Conservation (phyloP, 306 rosid genomes). For the Pterocarpus macrocarpus region DNA sequence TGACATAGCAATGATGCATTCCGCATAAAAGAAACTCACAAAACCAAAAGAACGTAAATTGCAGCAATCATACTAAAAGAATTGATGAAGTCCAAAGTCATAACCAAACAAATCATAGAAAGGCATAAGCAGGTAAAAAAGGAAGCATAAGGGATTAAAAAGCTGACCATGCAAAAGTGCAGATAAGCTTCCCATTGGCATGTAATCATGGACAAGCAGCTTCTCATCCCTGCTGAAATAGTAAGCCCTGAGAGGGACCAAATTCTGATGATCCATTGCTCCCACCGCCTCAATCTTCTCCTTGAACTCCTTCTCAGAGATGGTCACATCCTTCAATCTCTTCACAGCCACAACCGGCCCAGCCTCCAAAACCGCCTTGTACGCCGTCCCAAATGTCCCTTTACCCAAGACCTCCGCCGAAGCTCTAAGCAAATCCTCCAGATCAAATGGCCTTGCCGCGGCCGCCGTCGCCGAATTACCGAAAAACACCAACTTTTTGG, state of each 20-base stretch:
- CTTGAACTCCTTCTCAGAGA: conserved; percentile 67
- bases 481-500: conserved; percentile 67
- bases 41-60: conserved; percentile 16
- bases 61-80: conserved; percentile 17
- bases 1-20: conserved; percentile 24
- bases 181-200: conserved; percentile 78
- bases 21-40: not conserved
- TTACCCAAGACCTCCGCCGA: conserved; percentile 82
- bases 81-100: not conserved
- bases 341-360: conserved; percentile 75
- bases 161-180: conserved; percentile 76
- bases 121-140: conserved; percentile 2
- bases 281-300: conserved; percentile 72
- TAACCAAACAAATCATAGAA: not conserved
- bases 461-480: conserved; percentile 46
- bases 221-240: conserved; percentile 74
- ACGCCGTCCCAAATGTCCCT: conserved; percentile 78
- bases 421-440: conserved; percentile 77
- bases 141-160: not conserved
- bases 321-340: conserved; percentile 71
- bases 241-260: conserved; percentile 79
- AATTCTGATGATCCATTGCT: conserved; percentile 66
- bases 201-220: conserved; percentile 74
- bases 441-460: conserved; percentile 54
- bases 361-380: conserved; percentile 71